Conservation (phyloP, 2,329 filamentous ascomycete species). For the Thielaviopsis cerberus region DNA sequence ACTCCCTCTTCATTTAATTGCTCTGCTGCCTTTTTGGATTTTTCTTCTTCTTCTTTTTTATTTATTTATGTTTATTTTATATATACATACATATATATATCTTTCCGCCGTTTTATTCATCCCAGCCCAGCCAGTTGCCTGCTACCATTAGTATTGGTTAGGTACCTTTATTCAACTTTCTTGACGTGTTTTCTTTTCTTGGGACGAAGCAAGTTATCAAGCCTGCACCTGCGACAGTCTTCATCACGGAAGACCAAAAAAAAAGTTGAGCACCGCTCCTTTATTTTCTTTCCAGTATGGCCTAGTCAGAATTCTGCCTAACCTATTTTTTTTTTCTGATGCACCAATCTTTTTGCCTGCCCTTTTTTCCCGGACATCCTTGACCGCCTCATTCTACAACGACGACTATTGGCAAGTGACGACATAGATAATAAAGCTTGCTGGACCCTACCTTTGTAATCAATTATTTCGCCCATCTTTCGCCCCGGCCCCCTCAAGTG, state of each 20-base stretch:
- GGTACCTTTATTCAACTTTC: background rate
- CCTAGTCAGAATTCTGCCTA: background rate
- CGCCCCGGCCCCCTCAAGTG: too few species aligned
- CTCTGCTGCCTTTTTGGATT: background rate
- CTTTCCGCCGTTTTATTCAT: background rate
- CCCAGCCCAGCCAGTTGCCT: background rate
- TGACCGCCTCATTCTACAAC: conserved; percentile 13
- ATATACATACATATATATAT: too few species aligned
- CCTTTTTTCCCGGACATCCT: conserved; percentile 14
- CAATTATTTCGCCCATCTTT: background rate
- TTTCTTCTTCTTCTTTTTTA: background rate
- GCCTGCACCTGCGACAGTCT: background rate
- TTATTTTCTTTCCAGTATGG: background rate
- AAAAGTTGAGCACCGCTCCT: background rate
- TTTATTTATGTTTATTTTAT: background rate
- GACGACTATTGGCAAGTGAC: background rate
- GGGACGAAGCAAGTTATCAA: background rate
- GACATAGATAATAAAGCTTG: background rate
- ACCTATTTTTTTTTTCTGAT: background rate
- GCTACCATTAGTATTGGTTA: background rate
- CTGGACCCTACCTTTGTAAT: background rate
- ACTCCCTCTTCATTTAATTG: background rate
- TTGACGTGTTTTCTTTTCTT: background rate
- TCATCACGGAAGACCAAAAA: background rate
- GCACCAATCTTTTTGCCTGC: background rate